These are phyloP conservation scores for Lecanicillium sp. DNA, from an alignment of 2,329 filamentous ascomycete species.

Conservation along the genomic window DNA sequence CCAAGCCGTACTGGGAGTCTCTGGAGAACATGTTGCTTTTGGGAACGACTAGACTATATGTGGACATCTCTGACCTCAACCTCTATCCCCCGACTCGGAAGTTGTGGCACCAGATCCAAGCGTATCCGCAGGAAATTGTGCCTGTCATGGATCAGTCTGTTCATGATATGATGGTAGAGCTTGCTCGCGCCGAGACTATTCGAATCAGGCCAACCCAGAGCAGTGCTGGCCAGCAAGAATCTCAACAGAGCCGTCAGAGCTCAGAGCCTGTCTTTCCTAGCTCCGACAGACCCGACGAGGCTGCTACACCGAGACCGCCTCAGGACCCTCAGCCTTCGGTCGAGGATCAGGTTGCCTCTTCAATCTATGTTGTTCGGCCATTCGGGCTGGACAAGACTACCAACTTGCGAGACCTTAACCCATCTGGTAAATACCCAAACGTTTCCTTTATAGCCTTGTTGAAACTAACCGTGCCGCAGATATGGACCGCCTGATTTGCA, in stretches of 20 bases:
- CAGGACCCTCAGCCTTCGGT: constrained; percentile 48
- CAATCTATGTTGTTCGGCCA: constrained; percentile 77
- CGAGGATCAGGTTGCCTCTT: constrained; percentile 73
- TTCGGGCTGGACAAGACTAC: constrained; percentile 81
- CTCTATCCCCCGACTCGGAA: constrained; percentile 88
- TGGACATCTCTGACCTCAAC: constrained; percentile 85
- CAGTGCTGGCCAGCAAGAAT: constrained; percentile 38
- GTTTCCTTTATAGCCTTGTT: not conserved
- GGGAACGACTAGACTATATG: constrained; percentile 74
- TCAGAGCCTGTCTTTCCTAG: constrained; percentile 72
- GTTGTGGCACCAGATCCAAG: constrained; percentile 89
- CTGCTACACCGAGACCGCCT: constrained; percentile 28
- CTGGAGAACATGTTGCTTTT: constrained; percentile 87
- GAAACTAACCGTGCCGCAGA: constrained; percentile 39
- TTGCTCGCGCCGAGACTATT: constrained; percentile 73
- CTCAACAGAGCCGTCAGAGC: constrained; percentile 46
- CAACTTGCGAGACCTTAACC: constrained; percentile 91
- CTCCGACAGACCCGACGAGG: constrained; percentile 60
- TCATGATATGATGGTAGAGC: constrained; percentile 86
- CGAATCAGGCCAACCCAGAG: constrained; percentile 57
- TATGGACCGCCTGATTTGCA: constrained; percentile 90
- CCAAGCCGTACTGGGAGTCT: constrained; percentile 76
- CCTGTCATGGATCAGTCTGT: constrained; percentile 93
- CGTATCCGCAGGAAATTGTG: constrained; percentile 93
- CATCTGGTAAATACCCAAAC: constrained; percentile 49